Percentiles rank a stretch among this genome's conserved stretches.
Conservation (phyloP, 2,329 filamentous ascomycete genomes). For the Alternaria triticimaculans region DNA sequence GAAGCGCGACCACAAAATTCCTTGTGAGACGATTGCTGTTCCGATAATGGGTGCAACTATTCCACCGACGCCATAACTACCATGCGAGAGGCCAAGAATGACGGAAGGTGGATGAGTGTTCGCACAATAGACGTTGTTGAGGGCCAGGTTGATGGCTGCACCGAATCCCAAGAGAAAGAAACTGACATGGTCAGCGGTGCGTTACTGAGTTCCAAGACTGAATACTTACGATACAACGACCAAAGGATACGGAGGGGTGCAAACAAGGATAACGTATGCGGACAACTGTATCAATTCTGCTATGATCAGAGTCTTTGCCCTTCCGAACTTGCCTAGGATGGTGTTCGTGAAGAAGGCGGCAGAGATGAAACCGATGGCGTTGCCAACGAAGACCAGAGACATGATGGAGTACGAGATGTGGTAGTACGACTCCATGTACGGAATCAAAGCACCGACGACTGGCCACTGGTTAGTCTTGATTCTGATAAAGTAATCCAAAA, state of each 20-base stretch:
- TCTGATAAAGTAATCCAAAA: not conserved
- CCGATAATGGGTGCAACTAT: constrained; percentile 74
- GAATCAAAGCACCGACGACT: constrained; percentile 77
- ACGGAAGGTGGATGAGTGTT: constrained; percentile 61
- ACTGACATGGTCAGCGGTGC: constrained; percentile 40
- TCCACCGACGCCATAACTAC: constrained; percentile 61
- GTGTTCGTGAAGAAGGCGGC: constrained; percentile 74
- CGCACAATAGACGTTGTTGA: constrained; percentile 64
- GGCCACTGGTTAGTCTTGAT: constrained; percentile 7
- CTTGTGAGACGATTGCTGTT: constrained; percentile 71
- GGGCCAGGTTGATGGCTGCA: constrained; percentile 58
- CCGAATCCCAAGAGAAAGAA: constrained; percentile 71
- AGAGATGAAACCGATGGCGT: constrained; percentile 76
- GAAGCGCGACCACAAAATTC: constrained; percentile 72
- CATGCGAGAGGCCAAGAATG: constrained; percentile 68
- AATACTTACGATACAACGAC: constrained; percentile 60
- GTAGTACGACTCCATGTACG: constrained; percentile 80
- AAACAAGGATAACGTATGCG: constrained; percentile 70
- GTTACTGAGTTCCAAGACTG: too few relatives aligned
- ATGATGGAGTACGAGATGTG: constrained; percentile 78
- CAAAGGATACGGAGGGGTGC: constrained; percentile 72
- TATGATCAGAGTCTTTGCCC: constrained; percentile 68
- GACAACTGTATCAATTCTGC: constrained; percentile 63
- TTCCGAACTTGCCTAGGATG: constrained; percentile 68
- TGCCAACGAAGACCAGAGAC: constrained; percentile 81